These are phyloP conservation scores for Crithidia fasciculata DNA, from an alignment of 208 protist species.

Conservation along the genomic window DNA sequence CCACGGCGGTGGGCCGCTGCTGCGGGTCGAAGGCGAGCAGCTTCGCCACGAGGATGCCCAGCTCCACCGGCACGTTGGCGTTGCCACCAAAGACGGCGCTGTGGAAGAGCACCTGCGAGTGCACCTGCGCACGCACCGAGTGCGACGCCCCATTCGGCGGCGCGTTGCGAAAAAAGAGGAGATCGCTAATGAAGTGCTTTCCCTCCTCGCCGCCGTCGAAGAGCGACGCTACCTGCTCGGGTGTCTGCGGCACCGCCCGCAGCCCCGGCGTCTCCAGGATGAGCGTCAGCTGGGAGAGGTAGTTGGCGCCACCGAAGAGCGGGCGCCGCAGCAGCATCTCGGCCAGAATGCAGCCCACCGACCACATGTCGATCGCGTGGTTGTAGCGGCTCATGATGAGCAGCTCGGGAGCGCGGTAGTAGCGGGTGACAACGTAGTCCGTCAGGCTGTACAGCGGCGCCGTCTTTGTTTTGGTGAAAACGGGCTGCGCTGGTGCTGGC, in stretches of 20 bases:
- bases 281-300: conserved; percentile 59
- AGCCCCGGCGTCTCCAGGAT: conserved; percentile 82
- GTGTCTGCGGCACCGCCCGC: conserved; percentile 74
- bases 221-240: conserved; percentile 67
- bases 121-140: conserved; percentile 10
- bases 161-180: conserved; percentile 42
- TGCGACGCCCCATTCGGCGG: not conserved
- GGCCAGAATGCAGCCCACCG: conserved; percentile 63
- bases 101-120: conserved; percentile 39
- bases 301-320: conserved; percentile 88
- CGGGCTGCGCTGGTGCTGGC: not conserved
- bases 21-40: conserved; percentile 65
- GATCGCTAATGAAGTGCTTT: conserved; percentile 57
- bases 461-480: conserved; percentile 8
- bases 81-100: conserved; percentile 67
- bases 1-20: conserved; percentile 61
- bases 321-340: conserved; percentile 93
- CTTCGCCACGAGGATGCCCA: conserved; percentile 49
- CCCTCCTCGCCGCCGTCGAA: conserved; percentile 76
- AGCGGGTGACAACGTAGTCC: conserved; percentile 95
- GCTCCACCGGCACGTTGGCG: conserved; percentile 42
- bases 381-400: conserved; percentile 93
- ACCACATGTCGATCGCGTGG: conserved; percentile 87
- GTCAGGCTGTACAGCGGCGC: conserved; percentile 75
- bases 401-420: conserved; percentile 98